A percentile compares a stretch with the other conserved stretches of the same genome.
Conservation (phyloP, 495 filamentous ascomycete species). For the Baudoinia panamericana region DNA sequence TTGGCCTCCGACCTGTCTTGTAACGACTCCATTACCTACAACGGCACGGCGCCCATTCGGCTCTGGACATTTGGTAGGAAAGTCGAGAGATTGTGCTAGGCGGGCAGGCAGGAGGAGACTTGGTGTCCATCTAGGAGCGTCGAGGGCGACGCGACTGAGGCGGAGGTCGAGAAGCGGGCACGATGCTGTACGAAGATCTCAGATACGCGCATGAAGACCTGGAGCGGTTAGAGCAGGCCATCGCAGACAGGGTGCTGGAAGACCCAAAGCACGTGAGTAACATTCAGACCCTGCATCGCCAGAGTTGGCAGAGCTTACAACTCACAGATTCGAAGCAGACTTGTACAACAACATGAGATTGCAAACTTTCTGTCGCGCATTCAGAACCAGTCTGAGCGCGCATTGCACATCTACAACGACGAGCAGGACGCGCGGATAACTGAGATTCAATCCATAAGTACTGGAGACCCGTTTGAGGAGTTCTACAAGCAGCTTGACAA, state of each 20-base stretch:
- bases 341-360: constrained; percentile 83
- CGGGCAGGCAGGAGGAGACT: too few species aligned
- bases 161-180: constrained; percentile 18
- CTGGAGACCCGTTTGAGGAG: constrained; percentile 79
- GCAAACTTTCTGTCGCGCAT: constrained; percentile 75
- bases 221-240: constrained; percentile 84
- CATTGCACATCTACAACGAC: constrained; percentile 79
- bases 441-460: constrained; percentile 73
- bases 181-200: constrained; percentile 82
- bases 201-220: constrained; percentile 88
- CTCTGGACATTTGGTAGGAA: too few species aligned
- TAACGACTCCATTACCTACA: too few species aligned
- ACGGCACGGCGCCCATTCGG: too few species aligned
- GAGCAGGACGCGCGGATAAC: constrained; percentile 51
- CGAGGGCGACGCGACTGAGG: neutral
- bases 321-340: constrained; percentile 64
- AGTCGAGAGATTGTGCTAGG: too few species aligned
- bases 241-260: constrained; percentile 75
- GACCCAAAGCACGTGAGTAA: constrained; percentile 72
- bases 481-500: constrained; percentile 75
- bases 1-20: too few species aligned
- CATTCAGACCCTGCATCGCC: neutral
- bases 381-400: constrained; percentile 65
- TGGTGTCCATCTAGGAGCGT: constrained; percentile 1
- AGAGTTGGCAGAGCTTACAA: constrained; percentile 24